Base-by-base conservation (phyloP, 768 basidiomycete species). In the Russula foetens region DNA sequence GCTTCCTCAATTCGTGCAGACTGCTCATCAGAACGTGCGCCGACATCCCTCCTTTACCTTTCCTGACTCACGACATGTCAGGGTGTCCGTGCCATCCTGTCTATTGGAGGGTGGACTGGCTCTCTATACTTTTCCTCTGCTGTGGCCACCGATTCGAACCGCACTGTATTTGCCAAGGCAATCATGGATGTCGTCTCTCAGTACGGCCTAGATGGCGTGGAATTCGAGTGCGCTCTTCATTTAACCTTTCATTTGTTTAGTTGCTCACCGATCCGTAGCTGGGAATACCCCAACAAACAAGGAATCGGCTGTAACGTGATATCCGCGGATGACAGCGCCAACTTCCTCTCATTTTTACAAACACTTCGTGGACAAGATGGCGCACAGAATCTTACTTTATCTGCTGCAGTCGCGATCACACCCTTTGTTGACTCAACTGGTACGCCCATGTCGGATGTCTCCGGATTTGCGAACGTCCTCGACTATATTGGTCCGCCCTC, bases 271-370 rank as follows among this genome's bases (percentile, higher is more conserved):
- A 31, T 12, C 11, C 28, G 15, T n/a, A 92, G 90, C 67, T 95
- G 92, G 92, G 93, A 96, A 72, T 93, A 88, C 69, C 92, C 93
- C 1, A 81, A 78, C 56, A 65, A 72, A 5, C 73, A 76, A 53
- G 91, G 92, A 35, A 76, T 86, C 1, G 82, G 82, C 1, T 89
- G 89, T 66, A 97, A 96, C 70, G 70, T 70, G 0, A 77, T 85
- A 60, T 72, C 70, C 23, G 7, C 55, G 1, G 62, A 77, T 55
- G 95, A 98, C 70, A 81, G 84, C 0, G 74, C 79, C 33, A 95
- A 97, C 71, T 90, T 88, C 72, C 80, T 94, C 38, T 63, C 73
- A 4, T 91, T 95, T 76, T 77, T 98, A 12, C 76, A 85, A 65
- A 78, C 80, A 35, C 81, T 96, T 23, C 83, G 89, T 45, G 62